Percentiles rank a stretch among this genome's conserved stretches.
phyloP scores from a whole-genome alignment of 1,284 basidiomycete genomes.

The Rhodotorula sp. region DNA sequence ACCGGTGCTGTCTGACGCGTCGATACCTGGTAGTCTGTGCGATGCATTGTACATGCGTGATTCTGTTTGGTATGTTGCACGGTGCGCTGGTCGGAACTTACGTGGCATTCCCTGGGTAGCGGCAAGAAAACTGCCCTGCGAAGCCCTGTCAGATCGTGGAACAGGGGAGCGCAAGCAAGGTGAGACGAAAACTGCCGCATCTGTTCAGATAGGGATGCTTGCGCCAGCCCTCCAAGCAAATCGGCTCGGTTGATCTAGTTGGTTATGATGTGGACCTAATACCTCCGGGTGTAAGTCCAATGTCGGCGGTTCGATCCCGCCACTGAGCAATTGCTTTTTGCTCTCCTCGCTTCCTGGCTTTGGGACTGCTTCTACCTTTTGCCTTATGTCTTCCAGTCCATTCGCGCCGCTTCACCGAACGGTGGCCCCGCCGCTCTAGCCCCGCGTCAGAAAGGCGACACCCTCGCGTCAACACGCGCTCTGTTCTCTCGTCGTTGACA shows the following conservation, averaged over 20 bases:
- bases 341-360: background rate
- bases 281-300: conserved; percentile 1
- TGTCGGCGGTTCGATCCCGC: conserved; percentile 21
- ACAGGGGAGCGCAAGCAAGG: no score
- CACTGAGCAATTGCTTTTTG: conserved; percentile 9
- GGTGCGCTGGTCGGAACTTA: no score
- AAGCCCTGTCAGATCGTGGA: no score
- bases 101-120: no score
- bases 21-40: background rate
- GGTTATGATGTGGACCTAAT: conserved; percentile 23
- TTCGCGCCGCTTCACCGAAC: background rate
- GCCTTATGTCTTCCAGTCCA: no score
- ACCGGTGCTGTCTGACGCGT: background rate
- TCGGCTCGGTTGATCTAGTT: conserved; percentile 21
- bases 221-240: background rate
- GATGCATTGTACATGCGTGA: no score
- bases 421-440: background rate
- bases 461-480: background rate
- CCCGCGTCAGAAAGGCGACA: no score
- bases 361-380: no score
- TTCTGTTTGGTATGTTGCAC: no score
- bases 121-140: no score
- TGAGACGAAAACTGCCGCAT: no score
- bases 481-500: background rate
- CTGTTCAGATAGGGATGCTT: no score